Evolutionary conservation across 768 basidiomycete genomes (phyloP), one percentile per base, ranked within the genome.

Genomic region (Boletus subparvulus): DNA sequence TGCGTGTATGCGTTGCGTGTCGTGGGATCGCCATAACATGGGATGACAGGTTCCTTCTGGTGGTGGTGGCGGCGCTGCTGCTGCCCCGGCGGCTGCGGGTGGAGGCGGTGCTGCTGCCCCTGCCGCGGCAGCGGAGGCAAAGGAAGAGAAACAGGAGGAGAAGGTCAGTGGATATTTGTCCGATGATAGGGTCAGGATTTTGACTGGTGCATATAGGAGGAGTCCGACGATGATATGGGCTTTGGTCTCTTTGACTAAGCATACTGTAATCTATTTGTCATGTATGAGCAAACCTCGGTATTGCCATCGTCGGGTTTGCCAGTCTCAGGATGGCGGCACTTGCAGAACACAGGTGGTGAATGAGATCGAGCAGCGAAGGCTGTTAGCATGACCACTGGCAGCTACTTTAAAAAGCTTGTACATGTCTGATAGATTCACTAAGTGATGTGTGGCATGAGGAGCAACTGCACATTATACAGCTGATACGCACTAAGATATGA

Each of bases 161-260:
- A 90, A 92, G 86, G 90, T 85, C 35, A 32, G 82, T 78, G 14
- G 28, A 44, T 40, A 6, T 45, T 59, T 37, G 37, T 42, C 11
- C 1, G 4, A 9, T 44, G 16, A 49, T 47, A 16, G 48, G 26
- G 46, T 55, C 4, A 49, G 35, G 6, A 14, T 19, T 35, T 50
- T 58, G 41, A 61, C 55, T 2, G 39, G 51, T 41, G 35, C 28
- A 37, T 60, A 53, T 71, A 93, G 88, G 90, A 92, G 78, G 92
- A 95, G 74, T 92, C 90, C 53, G 94, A 96, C 82, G 95, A 97
- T 67, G 95, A 97, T 78, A 97, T 97, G 94, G 94, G 94, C 81
- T 98, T 98, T 77, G 94, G 94, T 80, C 84, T 97, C 62, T 97
- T 97, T 82, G 94, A 97, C 81, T 97, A 87, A 81, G 57, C 61